A percentile compares a stretch with the other conserved stretches of the same genome.
Evolutionary conservation across 768 basidiomycete genomes (phyloP).

Genomic region (Leccinum broughii): DNA sequence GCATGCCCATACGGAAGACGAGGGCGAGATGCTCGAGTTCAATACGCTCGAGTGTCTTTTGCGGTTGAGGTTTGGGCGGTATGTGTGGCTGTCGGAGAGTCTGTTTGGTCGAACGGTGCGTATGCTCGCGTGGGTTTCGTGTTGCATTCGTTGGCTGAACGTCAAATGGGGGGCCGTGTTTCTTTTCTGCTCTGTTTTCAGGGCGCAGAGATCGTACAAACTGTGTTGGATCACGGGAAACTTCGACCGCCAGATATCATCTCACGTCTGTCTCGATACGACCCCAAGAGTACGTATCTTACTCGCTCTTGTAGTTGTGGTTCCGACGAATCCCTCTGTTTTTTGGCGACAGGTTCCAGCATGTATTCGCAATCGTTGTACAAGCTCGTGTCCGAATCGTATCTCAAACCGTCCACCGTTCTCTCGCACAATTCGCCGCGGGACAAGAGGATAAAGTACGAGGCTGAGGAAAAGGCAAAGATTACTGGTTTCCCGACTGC

Average conservation of each 20-base stretch:
- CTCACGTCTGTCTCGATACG: conserved; percentile 46
- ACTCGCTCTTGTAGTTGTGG: conserved; percentile 15
- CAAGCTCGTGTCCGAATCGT: conserved; percentile 69
- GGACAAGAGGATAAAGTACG: conserved; percentile 80
- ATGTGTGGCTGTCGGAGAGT: conserved; percentile 71
- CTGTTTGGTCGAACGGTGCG: conserved; percentile 71
- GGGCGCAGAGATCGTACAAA: conserved; percentile 75
- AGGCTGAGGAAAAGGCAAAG: conserved; percentile 73
- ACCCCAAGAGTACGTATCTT: conserved; percentile 54
- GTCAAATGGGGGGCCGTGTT: not conserved
- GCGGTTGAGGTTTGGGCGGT: conserved; percentile 80
- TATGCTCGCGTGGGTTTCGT: conserved; percentile 1
- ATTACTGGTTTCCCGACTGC: conserved; percentile 77
- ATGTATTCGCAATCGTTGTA: conserved; percentile 62
- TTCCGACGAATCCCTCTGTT: not conserved
- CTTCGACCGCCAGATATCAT: conserved; percentile 74
- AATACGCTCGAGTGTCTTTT: conserved; percentile 82
- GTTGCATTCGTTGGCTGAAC: not conserved
- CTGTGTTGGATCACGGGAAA: conserved; percentile 84
- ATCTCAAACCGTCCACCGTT: conserved; percentile 77
- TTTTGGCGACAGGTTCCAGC: conserved; percentile 27
- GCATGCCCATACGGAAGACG: conserved; percentile 74
- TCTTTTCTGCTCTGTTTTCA: conserved; percentile 27
- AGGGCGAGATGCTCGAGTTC: conserved; percentile 76
- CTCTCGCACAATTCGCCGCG: conserved; percentile 78